A percentile compares a stretch with the other conserved stretches of the same genome.
These are phyloP conservation scores for Exophiala sideris DNA, from an alignment of 2,329 filamentous ascomycete genomes.

Conservation along the genomic window DNA sequence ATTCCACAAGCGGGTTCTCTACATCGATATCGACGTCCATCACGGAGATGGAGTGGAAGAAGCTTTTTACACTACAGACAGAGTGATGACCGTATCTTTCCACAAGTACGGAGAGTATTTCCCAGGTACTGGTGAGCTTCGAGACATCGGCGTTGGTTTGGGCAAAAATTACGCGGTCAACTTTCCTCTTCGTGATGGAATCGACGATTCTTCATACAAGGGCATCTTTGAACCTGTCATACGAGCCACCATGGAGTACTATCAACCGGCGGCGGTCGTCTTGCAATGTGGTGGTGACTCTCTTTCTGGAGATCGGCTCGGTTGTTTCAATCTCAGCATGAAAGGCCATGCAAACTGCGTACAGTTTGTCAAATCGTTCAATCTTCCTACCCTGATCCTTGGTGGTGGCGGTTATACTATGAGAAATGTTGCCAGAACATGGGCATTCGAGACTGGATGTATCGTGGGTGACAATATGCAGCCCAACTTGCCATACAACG, in stretches of 20 bases:
- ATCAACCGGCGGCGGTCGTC: constrained; percentile 64
- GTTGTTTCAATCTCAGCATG: constrained; percentile 70
- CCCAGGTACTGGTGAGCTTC: constrained; percentile 65
- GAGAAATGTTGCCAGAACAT: constrained; percentile 61
- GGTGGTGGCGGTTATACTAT: constrained; percentile 69
- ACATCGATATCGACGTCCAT: constrained; percentile 66
- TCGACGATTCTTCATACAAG: constrained; percentile 66
- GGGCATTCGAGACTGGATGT: constrained; percentile 69
- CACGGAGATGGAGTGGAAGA: constrained; percentile 68
- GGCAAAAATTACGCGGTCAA: constrained; percentile 68
- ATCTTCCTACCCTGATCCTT: constrained; percentile 62
- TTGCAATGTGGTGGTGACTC: constrained; percentile 68
- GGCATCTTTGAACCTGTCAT: constrained; percentile 67
- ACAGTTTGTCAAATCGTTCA: constrained; percentile 65
- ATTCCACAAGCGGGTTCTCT: constrained; percentile 62
- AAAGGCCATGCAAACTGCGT: constrained; percentile 68
- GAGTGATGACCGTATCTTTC: constrained; percentile 69
- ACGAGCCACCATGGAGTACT: constrained; percentile 66
- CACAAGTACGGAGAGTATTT: constrained; percentile 73
- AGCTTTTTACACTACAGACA: constrained; percentile 68
- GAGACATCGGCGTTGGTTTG: constrained; percentile 64
- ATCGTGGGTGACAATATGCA: constrained; percentile 80
- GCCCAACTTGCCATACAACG: constrained; percentile 85
- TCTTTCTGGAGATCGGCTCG: constrained; percentile 63
- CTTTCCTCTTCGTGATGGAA: constrained; percentile 66